These are phyloP conservation scores for Phaffomyces opuntiae DNA, from an alignment of 805 yeast species.

Conservation along the genomic window DNA sequence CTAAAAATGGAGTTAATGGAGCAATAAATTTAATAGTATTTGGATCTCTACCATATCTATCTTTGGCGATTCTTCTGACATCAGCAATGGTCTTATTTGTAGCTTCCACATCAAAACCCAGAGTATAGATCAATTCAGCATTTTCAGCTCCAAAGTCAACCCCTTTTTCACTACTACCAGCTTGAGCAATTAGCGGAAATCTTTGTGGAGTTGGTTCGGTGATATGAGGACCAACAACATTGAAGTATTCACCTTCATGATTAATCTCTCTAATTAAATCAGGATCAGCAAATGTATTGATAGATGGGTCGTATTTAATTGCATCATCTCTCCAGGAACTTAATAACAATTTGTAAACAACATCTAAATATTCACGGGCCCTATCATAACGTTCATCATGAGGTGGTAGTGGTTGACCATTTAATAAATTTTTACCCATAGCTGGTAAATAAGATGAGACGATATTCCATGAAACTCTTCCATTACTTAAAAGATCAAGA, in stretches of 20 bases:
- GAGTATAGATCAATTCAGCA: conserved; percentile 35
- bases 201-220: conserved; percentile 37
- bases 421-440: conserved; percentile 32
- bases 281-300: conserved; percentile 29
- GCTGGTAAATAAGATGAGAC: conserved; percentile 36
- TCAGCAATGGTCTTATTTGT: conserved; percentile 26
- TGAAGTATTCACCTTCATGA: conserved; percentile 31
- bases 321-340: conserved; percentile 38
- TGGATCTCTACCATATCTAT: conserved; percentile 30
- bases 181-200: conserved; percentile 36
- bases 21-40: conserved; percentile 33
- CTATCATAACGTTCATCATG: conserved; percentile 35
- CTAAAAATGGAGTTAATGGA: conserved; percentile 32
- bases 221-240: conserved; percentile 33
- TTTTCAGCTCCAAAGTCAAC: conserved; percentile 34
- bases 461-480: conserved; percentile 40
- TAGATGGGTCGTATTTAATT: conserved; percentile 17
- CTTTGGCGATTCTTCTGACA: conserved; percentile 23
- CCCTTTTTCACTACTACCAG: conserved; percentile 35
- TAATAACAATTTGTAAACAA: conserved; percentile 31
- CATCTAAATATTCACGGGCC: conserved; percentile 36
- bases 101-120: conserved; percentile 24
- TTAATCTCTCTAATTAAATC: conserved; percentile 30
- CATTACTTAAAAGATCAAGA: conserved; percentile 34
- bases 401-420: conserved; percentile 29